These are phyloP conservation scores for Flueggea neowawraea DNA, from an alignment of 441 rosid genomes.

Conservation along the genomic window DNA sequence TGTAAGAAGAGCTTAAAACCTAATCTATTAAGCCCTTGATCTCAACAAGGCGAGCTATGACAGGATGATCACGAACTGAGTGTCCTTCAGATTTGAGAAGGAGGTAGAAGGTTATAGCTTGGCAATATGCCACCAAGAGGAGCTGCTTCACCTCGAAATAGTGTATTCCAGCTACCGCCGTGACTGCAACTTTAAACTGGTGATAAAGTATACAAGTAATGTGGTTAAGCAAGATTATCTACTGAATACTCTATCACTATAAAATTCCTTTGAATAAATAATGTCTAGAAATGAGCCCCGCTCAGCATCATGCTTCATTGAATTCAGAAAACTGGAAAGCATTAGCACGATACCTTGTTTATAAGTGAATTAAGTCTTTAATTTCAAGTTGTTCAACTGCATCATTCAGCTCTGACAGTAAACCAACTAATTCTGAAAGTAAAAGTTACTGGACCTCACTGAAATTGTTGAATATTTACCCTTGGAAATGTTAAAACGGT, in stretches of 20 bases:
- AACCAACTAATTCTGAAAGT: constrained; percentile 64
- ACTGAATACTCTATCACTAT: too few relatives aligned
- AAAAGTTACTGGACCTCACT: not conserved
- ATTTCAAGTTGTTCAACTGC: constrained; percentile 69
- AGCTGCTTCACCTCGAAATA: constrained; percentile 76
- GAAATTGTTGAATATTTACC: too few relatives aligned
- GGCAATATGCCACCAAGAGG: constrained; percentile 79
- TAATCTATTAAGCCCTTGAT: constrained; percentile 66
- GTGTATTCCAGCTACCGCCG: constrained; percentile 42
- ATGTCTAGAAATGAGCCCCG: not conserved
- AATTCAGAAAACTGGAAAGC: not conserved
- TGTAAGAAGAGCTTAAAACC: constrained; percentile 36
- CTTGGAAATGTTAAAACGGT: too few relatives aligned
- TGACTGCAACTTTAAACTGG: constrained; percentile 49
- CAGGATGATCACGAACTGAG: constrained; percentile 82
- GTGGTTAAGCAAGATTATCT: too few relatives aligned
- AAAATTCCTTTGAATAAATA: too few relatives aligned
- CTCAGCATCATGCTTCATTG: not conserved
- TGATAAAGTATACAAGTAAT: constrained; percentile 10
- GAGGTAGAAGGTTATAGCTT: constrained; percentile 84
- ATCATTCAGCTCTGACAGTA: constrained; percentile 73
- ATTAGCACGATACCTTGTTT: constrained; percentile 44
- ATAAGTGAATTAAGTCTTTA: constrained; percentile 66
- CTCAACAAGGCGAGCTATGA: constrained; percentile 76
- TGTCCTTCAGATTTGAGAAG: constrained; percentile 93